A percentile compares a stretch with the other conserved stretches of the same genome.
These are phyloP conservation scores for Podospora comata DNA, from an alignment of 495 filamentous ascomycete species.

Conservation along the genomic window DNA sequence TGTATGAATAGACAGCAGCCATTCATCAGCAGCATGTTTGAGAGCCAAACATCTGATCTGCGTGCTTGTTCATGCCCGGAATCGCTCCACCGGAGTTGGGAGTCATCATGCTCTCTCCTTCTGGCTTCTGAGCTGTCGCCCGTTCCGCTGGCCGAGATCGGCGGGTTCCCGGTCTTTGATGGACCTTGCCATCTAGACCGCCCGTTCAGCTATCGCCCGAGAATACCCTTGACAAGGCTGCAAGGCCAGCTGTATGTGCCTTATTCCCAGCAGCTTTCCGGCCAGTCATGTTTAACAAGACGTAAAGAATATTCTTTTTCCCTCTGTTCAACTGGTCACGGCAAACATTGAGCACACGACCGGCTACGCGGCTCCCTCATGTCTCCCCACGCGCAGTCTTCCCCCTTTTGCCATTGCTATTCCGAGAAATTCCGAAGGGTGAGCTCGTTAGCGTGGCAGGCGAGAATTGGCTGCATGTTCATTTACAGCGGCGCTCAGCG, in stretches of 20 bases:
- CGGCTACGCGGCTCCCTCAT: constrained; percentile 6
- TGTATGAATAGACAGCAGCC: constrained; percentile 6
- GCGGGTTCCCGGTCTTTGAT: constrained; percentile 1
- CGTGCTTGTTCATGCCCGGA: background rate
- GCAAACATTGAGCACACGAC: background rate
- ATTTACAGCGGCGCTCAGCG: constrained; percentile 9
- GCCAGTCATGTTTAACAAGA: background rate
- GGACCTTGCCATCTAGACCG: background rate
- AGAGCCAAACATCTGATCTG: constrained; percentile 6
- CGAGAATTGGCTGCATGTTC: constrained; percentile 23
- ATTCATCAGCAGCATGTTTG: background rate
- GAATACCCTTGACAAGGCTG: background rate
- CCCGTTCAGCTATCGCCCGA: constrained; percentile 3
- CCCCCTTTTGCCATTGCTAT: constrained; percentile 8
- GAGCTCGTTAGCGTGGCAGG: constrained; percentile 19
- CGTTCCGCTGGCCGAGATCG: constrained; percentile 7
- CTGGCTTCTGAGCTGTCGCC: background rate
- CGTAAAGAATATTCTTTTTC: background rate
- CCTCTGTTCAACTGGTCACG: background rate
- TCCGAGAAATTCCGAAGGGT: constrained; percentile 30
- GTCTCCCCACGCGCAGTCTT: background rate
- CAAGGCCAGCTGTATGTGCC: background rate
- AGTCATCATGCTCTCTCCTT: background rate
- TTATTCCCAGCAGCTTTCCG: background rate
- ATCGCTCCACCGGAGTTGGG: constrained; percentile 5